A percentile compares a stretch with the other conserved stretches of the same genome.
phyloP scores from a whole-genome alignment of 2,329 filamentous ascomycete genomes.

The Hymenoscyphus repandus region DNA sequence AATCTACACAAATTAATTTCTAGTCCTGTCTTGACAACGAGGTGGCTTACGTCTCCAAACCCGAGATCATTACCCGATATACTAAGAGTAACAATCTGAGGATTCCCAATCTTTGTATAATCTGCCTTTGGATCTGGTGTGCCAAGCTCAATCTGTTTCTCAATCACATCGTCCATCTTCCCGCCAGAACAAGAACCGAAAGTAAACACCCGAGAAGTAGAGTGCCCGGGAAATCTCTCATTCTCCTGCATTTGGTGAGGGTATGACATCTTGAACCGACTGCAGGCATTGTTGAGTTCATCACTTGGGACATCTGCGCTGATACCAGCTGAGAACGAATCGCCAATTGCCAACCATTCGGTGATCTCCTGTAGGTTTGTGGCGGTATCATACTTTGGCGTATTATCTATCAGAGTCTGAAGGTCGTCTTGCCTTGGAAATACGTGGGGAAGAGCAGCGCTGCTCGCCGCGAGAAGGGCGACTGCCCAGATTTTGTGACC shows the following conservation, averaged over 20 bases:
- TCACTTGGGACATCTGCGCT: background rate
- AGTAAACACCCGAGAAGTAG: background rate
- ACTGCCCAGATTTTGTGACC: background rate
- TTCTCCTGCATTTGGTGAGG: background rate
- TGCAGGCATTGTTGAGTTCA: background rate
- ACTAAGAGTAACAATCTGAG: background rate
- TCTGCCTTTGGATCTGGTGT: background rate
- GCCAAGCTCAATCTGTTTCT: background rate
- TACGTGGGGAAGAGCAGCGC: background rate
- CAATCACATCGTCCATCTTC: background rate
- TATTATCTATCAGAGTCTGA: background rate
- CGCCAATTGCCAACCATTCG: slow-evolving; percentile 1
- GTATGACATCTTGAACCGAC: background rate
- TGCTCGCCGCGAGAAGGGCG: background rate
- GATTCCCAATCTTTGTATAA: background rate
- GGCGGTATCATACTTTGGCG: background rate
- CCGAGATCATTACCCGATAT: background rate
- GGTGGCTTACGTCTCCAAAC: background rate
- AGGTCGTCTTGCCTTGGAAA: background rate
- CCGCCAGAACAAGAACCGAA: background rate
- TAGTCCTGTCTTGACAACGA: no score
- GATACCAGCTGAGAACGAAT: slow-evolving; percentile 1
- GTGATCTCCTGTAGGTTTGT: no score
- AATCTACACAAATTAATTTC: no score
- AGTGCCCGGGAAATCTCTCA: background rate